A percentile compares a stretch with the other conserved stretches of the same genome.
phyloP scores from a whole-genome alignment of 1,284 basidiomycete species.

The Cronartium quercuum region DNA sequence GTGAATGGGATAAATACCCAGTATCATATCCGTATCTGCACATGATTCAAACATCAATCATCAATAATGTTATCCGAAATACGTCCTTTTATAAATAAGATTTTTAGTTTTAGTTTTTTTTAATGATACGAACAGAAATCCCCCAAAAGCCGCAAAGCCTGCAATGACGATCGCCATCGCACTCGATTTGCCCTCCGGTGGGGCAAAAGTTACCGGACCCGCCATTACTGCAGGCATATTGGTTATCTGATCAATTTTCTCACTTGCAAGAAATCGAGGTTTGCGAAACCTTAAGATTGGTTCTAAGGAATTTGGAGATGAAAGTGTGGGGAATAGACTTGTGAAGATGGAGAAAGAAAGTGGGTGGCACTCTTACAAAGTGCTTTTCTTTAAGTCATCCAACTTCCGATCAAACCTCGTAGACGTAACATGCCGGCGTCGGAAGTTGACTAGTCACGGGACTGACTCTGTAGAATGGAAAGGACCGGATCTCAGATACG shows the following conservation, averaged over 20 bases:
- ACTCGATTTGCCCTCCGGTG: constrained; percentile 32
- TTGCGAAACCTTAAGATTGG: neutral
- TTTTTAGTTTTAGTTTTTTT: neutral
- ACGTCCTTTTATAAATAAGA: too few relatives aligned
- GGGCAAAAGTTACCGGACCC: constrained; percentile 26
- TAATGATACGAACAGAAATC: constrained; percentile 23
- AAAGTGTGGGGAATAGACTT: neutral
- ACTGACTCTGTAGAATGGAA: neutral
- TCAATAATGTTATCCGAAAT: neutral
- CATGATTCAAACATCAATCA: neutral
- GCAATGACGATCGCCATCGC: constrained; percentile 34
- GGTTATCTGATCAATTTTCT: neutral
- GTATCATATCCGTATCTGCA: constrained; percentile 34
- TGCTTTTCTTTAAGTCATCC: neutral
- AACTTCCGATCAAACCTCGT: neutral
- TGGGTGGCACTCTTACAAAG: neutral
- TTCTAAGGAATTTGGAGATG: neutral
- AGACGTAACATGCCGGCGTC: neutral
- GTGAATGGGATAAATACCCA: constrained; percentile 10
- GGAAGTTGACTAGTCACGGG: neutral
- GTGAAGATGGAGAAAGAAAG: neutral
- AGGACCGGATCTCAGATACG: neutral
- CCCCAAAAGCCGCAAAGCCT: constrained; percentile 34
- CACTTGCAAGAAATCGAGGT: neutral
- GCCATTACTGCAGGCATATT: constrained; percentile 33